Evolutionary conservation across 768 basidiomycete species (phyloP).

Genomic region (Stropharia rugosoannulata): DNA sequence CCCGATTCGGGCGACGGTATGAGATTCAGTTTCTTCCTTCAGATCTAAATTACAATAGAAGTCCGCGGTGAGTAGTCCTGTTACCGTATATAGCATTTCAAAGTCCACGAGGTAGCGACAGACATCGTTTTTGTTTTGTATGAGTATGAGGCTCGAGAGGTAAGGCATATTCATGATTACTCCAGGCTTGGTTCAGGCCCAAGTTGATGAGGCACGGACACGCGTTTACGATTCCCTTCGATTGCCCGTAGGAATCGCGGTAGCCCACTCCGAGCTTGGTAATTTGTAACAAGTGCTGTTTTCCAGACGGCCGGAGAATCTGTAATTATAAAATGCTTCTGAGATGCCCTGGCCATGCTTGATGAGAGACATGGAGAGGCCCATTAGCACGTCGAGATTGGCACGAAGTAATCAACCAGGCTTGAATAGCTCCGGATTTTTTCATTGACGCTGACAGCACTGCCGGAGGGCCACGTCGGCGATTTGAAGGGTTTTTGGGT

Average conservation of each 20-base stretch:
- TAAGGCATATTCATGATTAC: conserved; percentile 17
- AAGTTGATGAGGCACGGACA: conserved; percentile 4
- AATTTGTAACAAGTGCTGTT: conserved; percentile 3
- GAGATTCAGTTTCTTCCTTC: conserved; percentile 30
- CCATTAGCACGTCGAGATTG: conserved; percentile 24
- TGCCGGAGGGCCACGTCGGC: conserved; percentile 1
- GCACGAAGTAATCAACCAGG: conserved; percentile 22
- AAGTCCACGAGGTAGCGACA: conserved; percentile 38
- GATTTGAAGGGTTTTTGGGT: background rate
- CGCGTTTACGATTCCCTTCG: conserved; percentile 17
- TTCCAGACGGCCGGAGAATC: conserved; percentile 24
- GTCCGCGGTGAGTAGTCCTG: conserved; percentile 36
- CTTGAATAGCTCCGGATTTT: conserved; percentile 7
- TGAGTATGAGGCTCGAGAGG: conserved; percentile 13
- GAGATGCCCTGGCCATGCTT: conserved; percentile 13
- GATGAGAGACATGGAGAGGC: conserved; percentile 17
- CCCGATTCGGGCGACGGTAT: conserved; percentile 34
- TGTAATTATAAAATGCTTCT: conserved; percentile 21
- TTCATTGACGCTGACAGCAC: conserved; percentile 7
- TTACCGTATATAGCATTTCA: conserved; percentile 23
- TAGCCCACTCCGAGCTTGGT: conserved; percentile 5
- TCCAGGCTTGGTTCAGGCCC: conserved; percentile 5
- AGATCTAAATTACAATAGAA: conserved; percentile 34
- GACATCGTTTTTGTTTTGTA: conserved; percentile 31
- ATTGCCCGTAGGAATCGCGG: conserved; percentile 27